Evolutionary conservation across 2,329 filamentous ascomycete genomes (phyloP).

Genomic region (Diplocarpon rosae): DNA sequence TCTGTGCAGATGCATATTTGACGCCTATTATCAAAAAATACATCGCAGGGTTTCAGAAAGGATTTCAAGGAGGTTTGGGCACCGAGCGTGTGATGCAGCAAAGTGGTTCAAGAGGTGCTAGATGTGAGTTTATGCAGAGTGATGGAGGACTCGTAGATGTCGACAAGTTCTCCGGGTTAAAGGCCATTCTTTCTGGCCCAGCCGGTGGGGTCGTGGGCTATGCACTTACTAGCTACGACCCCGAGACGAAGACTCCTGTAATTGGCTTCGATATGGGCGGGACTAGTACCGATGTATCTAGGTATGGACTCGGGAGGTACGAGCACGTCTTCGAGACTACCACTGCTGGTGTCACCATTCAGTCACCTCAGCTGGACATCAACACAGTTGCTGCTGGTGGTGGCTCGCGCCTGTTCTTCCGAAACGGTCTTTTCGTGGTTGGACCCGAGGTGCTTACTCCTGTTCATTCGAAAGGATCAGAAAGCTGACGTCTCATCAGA

Average conservation of each 20-base stretch:
- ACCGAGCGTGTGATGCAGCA: conserved; percentile 61
- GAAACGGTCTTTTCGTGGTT: conserved; percentile 81
- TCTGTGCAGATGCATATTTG: conserved; percentile 65
- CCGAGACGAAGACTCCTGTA: conserved; percentile 68
- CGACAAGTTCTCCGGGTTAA: conserved; percentile 71
- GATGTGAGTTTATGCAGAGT: conserved; percentile 94
- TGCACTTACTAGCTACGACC: conserved; percentile 81
- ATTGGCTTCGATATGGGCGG: conserved; percentile 97
- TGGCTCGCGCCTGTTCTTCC: conserved; percentile 75
- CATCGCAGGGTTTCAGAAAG: conserved; percentile 63
- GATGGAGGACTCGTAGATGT: conserved; percentile 54
- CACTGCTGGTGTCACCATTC: conserved; percentile 86
- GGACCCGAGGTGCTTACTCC: conserved; percentile 57
- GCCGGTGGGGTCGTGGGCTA: conserved; percentile 93
- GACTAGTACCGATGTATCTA: conserved; percentile 82
- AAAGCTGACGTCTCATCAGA: not conserved
- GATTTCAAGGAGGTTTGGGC: conserved; percentile 72
- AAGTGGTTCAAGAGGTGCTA: conserved; percentile 53
- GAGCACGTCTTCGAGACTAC: conserved; percentile 94
- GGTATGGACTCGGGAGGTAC: conserved; percentile 75
- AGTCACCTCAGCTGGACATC: conserved; percentile 85
- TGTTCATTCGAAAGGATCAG: too few relatives aligned
- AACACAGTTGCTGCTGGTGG: conserved; percentile 91
- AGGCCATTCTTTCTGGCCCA: conserved; percentile 78
- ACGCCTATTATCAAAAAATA: conserved; percentile 63